Base-by-base conservation (phyloP, 768 basidiomycete genomes). In the Suillus subalutaceus region DNA sequence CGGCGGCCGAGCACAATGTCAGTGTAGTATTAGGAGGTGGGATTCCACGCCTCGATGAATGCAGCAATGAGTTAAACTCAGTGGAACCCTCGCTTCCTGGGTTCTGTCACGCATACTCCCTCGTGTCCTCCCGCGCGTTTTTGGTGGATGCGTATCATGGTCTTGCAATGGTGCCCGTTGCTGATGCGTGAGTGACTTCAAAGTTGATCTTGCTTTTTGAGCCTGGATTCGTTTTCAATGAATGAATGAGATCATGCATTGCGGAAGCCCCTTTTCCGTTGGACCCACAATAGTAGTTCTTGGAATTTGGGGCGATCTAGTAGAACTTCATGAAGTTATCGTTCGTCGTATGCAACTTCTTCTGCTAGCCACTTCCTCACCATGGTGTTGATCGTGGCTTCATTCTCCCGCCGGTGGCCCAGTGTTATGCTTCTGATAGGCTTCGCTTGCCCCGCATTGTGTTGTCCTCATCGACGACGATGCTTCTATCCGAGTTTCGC, bases 81-180 rank as follows among this genome's bases (percentile, higher is more conserved):
- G 37, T n/a, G 23, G 48, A 53, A 55, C 65, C 67, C 58, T 77
- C 77, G 23, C 70, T 77, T 40, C 43, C 69, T 35, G 77, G 76
- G 37, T 77, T 76, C 46, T 77, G 74, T 41, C 76, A 70, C 37
- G 76, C 77, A 6, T 87, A 85, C 70, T 79, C 84, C 2, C 83
- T 95, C 41, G 91, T 96, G 61, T 91, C 89, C 4, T 91, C 93
- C 5, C 84, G 94, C 46, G 90, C 93, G 4, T 96, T 96, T 77
- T 80, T 92, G 66, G 86, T 94, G 67, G 94, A 96, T 75, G 83
- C 86, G 8, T 95, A 87, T 73, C 93, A 94, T 73, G 87, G 88
- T 7, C 79, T 96, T 20, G 85, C 90, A 1, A 90, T 97, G 85
- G 91, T 94, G 23, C 93, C 94, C 5, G 85, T 94, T 68, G 92